Percentiles rank a stretch among this genome's conserved stretches.
These are phyloP conservation scores for Lecanosticta acicola DNA, from an alignment of 2,329 filamentous ascomycete species.

Conservation along the genomic window DNA sequence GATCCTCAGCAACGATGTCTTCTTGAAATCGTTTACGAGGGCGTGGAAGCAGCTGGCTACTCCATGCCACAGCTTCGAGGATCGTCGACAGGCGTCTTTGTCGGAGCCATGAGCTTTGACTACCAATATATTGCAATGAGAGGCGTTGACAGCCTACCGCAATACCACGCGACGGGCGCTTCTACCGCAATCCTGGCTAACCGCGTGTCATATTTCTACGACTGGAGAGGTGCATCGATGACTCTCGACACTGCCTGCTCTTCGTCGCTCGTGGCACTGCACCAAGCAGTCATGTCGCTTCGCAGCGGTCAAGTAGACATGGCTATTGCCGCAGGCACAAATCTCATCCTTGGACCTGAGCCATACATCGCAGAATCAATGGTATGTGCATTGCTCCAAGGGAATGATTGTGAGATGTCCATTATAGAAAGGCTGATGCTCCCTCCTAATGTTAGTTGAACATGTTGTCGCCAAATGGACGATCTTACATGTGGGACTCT, in stretches of 20 bases:
- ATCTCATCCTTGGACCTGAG: slow-evolving; percentile 24
- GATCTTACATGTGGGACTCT: slow-evolving; percentile 25
- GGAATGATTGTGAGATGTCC: not conserved
- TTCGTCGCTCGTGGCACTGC: slow-evolving; percentile 35
- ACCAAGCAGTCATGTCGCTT: slow-evolving; percentile 30
- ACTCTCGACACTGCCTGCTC: slow-evolving; percentile 34
- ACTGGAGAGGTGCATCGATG: not conserved
- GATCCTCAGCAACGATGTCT: slow-evolving; percentile 40
- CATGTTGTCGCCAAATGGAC: slow-evolving; percentile 32
- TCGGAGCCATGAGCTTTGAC: slow-evolving; percentile 20
- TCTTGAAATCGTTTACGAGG: slow-evolving; percentile 41
- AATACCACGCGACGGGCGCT: slow-evolving; percentile 26
- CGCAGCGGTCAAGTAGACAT: slow-evolving; percentile 22
- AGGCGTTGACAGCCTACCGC: slow-evolving; percentile 9
- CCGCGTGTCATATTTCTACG: slow-evolving; percentile 18
- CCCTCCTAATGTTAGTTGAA: slow-evolving; percentile 23
- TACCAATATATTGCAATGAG: slow-evolving; percentile 10
- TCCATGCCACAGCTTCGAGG: slow-evolving; percentile 7
- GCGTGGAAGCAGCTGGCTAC: slow-evolving; percentile 19
- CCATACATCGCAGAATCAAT: slow-evolving; percentile 19
- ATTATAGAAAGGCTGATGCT: not conserved
- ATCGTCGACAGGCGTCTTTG: slow-evolving; percentile 16
- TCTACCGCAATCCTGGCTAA: slow-evolving; percentile 38
- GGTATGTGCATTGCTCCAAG: not conserved
- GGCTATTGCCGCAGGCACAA: slow-evolving; percentile 20